Base-by-base conservation (phyloP, 495 filamentous ascomycete species). In the Penicillium alfredii region DNA sequence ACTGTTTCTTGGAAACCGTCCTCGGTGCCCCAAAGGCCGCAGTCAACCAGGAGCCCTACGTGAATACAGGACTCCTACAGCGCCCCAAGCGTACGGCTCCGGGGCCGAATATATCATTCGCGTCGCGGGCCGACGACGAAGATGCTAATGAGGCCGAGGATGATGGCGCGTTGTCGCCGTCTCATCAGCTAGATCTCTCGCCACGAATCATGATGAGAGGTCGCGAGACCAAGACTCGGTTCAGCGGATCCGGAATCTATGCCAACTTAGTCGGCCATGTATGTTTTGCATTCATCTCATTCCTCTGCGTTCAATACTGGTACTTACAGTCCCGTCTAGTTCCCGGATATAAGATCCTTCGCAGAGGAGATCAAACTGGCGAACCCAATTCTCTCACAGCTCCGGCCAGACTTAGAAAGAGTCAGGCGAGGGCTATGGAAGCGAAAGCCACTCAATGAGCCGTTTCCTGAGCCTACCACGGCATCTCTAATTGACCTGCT, bases 181-280 rank as follows among this genome's bases (percentile, higher is more conserved):
- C 64, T 4, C 58, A 68, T 35, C 56, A 57, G 35, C 40, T 69
- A 11, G 62, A 66, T 30, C 34, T 69, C 4, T 47, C 55, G 3
- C 64, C 64, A 18, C 56, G 64, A 10, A 58, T 69, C 13, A 63
- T 68, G 56, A 65, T 69, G 55, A 46, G 66, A 35, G 66, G 66
- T 2, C 58, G 54, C 17, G 64, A 68, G 21, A 69, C 66, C 0
- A 62, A 58, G 38, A 69, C 64, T 8, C 60, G 66, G 0, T 69
- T 60, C 24, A 66, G 58, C 21, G 66, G 66, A 4, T 61, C 57
- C 6, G 66, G 66, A 5, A 64, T 69, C 2, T 61, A 61, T 46
- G 64, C 66, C 28, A 69, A 65, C 41, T 22, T 69, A 9, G 55
- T 69, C 6, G 53, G 63, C 4, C 60, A 69, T 54, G 66, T 69